These are phyloP conservation scores for Pelagomonas calceolata DNA, from an alignment of 108 stramenopile genomes.

Conservation along the genomic window DNA sequence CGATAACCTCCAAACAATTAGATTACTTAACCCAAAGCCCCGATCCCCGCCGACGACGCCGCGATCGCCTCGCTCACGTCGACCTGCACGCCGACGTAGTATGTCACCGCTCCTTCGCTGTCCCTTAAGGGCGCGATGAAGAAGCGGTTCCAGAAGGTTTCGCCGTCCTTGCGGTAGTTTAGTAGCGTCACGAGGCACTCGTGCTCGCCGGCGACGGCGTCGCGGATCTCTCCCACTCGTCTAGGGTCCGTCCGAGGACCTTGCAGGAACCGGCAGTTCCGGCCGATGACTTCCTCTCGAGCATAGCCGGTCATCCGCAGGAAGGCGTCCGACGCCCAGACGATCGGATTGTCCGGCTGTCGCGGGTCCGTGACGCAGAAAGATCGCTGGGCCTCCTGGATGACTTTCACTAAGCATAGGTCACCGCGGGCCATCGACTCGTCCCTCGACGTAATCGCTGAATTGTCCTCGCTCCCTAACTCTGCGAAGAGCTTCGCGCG, in stretches of 20 bases:
- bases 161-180: slow-evolving; percentile 54
- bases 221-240: slow-evolving; percentile 37
- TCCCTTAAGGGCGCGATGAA: slow-evolving; percentile 47
- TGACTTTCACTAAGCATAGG: background rate
- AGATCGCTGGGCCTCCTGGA: slow-evolving; percentile 2
- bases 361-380: slow-evolving; percentile 32
- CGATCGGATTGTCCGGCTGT: slow-evolving; percentile 37
- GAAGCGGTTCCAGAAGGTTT: slow-evolving; percentile 57
- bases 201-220: slow-evolving; percentile 31
- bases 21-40: too few relatives aligned
- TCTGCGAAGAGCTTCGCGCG: background rate
- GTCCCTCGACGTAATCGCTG: background rate
- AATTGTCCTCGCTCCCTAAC: background rate
- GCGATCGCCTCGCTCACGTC: background rate
- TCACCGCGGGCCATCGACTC: background rate
- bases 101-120: slow-evolving; percentile 27
- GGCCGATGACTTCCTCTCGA: slow-evolving; percentile 66
- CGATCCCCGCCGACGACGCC: too few relatives aligned
- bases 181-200: slow-evolving; percentile 39
- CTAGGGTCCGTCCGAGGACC: slow-evolving; percentile 85
- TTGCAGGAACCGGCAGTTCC: slow-evolving; percentile 91
- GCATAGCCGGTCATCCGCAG: slow-evolving; percentile 54
- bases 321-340: slow-evolving; percentile 45
- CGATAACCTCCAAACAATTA: too few relatives aligned
- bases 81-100: slow-evolving; percentile 40